Conservation (phyloP, 805 yeast species). For the Jamesozyma jinghongensis region DNA sequence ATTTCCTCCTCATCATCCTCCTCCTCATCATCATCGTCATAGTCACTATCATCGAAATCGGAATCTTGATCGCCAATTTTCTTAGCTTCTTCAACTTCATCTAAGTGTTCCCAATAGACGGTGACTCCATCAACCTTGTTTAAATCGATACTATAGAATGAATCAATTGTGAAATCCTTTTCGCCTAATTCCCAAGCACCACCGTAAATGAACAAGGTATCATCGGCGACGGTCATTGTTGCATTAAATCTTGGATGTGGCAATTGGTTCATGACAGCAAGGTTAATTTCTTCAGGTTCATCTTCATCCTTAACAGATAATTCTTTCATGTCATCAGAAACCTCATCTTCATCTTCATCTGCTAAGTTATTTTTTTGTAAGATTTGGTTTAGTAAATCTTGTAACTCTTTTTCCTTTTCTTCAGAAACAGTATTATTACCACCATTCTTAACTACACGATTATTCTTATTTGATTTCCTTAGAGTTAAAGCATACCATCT, state of each 20-base stretch:
- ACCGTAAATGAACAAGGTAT: conserved; percentile 73
- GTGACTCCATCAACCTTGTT: conserved; percentile 81
- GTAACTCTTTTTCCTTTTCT: conserved; percentile 69
- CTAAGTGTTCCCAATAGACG: conserved; percentile 81
- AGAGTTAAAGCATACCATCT: conserved; percentile 66
- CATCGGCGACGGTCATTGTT: conserved; percentile 75
- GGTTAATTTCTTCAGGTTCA: conserved; percentile 30
- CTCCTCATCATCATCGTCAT: conserved; percentile 46
- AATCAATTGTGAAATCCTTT: conserved; percentile 72
- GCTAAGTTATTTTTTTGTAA: conserved; percentile 63
- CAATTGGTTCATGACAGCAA: conserved; percentile 48
- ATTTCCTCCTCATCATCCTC: conserved; percentile 47
- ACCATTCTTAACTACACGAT: conserved; percentile 36
- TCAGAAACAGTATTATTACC: conserved; percentile 35
- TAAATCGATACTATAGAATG: conserved; percentile 77
- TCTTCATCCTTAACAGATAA: conserved; percentile 34
- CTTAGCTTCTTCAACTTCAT: conserved; percentile 42
- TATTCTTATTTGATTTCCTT: conserved; percentile 9
- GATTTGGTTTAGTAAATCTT: conserved; percentile 66
- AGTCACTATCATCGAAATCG: conserved; percentile 54
- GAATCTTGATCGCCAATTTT: conserved; percentile 47
- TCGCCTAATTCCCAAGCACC: conserved; percentile 90
- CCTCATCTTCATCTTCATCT: conserved; percentile 40
- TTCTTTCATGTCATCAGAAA: conserved; percentile 30
- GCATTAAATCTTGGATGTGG: conserved; percentile 92